These are phyloP conservation scores for Penicillium fimorum DNA, from an alignment of 495 filamentous ascomycete genomes.

Conservation along the genomic window DNA sequence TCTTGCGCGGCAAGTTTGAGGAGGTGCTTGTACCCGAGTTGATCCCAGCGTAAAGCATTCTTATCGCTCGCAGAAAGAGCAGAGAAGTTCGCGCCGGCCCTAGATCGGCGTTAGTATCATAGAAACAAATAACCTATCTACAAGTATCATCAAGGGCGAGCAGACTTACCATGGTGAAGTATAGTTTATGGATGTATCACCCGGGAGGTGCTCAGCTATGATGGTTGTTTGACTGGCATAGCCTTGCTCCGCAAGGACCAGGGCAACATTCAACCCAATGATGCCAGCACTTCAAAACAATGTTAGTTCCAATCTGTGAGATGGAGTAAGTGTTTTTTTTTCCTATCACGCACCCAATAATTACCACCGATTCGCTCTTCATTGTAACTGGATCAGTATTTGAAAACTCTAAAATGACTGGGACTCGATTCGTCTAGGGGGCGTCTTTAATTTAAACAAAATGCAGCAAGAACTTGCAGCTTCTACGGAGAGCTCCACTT, in stretches of 20 bases:
- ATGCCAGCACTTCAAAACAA: constrained; percentile 24
- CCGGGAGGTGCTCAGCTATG: constrained; percentile 32
- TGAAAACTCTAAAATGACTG: background rate
- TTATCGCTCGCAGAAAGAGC: constrained; percentile 32
- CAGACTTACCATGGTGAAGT: constrained; percentile 34
- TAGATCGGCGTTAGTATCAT: background rate
- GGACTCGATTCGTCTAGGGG: background rate
- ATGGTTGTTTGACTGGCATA: constrained; percentile 27
- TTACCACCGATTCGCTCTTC: constrained; percentile 18
- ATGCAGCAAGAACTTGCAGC: background rate
- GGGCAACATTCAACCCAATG: constrained; percentile 33
- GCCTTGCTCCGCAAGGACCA: constrained; percentile 28
- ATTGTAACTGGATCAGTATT: constrained; percentile 3
- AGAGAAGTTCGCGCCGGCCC: constrained; percentile 37
- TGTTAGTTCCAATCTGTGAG: background rate
- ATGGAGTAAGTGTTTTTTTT: background rate
- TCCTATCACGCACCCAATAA: constrained; percentile 16
- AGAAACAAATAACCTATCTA: background rate
- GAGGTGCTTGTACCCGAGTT: constrained; percentile 27
- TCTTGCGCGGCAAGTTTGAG: constrained; percentile 21
- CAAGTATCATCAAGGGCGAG: background rate
- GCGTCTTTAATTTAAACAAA: background rate
- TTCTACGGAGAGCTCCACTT: background rate
- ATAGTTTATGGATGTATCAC: constrained; percentile 27
- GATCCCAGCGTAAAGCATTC: constrained; percentile 34